Conservation (phyloP, 2,329 filamentous ascomycete genomes). For the Aspergillus versicolor region DNA sequence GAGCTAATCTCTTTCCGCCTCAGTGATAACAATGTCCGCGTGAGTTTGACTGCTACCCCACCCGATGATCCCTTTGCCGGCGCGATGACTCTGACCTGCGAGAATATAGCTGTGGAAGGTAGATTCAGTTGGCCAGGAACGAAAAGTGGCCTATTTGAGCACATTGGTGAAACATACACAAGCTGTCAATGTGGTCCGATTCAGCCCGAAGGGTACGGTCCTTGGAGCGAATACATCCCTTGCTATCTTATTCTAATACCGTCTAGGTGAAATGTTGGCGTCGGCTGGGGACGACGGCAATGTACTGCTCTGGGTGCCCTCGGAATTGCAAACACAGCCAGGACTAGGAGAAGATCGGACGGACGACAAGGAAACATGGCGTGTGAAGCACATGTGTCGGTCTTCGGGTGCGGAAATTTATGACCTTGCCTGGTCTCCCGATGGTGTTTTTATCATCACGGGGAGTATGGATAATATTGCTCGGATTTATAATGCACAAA, state of each 20-base stretch:
- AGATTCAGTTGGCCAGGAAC: slow-evolving; percentile 77
- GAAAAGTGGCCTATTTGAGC: slow-evolving; percentile 86
- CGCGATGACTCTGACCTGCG: slow-evolving; percentile 36
- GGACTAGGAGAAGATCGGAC: slow-evolving; percentile 78
- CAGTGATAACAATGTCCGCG: slow-evolving; percentile 87
- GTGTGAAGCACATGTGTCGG: slow-evolving; percentile 95
- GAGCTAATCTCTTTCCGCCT: slow-evolving; percentile 16
- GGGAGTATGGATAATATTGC: slow-evolving; percentile 99
- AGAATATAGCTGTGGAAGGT: slow-evolving; percentile 78
- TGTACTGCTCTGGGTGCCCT: slow-evolving; percentile 91
- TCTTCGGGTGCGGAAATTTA: slow-evolving; percentile 96
- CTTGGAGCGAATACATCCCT: not conserved
- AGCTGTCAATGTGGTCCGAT: slow-evolving; percentile 96
- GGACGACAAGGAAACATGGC: slow-evolving; percentile 96
- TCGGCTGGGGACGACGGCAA: slow-evolving; percentile 98
- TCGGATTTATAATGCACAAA: slow-evolving; percentile 91
- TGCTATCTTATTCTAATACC: slow-evolving; percentile 22
- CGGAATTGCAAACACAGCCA: slow-evolving; percentile 66
- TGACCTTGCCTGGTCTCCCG: slow-evolving; percentile 98
- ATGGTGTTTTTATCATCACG: slow-evolving; percentile 92
- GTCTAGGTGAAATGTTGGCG: slow-evolving; percentile 80
- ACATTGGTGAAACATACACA: slow-evolving; percentile 93
- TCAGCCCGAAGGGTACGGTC: slow-evolving; percentile 77
- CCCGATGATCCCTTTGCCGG: slow-evolving; percentile 6
- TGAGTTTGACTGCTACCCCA: slow-evolving; percentile 46